Evolutionary conservation across 495 filamentous ascomycete genomes (phyloP), one percentile per base, ranked within the genome.

Genomic region (Aspergillus nanangensis): DNA sequence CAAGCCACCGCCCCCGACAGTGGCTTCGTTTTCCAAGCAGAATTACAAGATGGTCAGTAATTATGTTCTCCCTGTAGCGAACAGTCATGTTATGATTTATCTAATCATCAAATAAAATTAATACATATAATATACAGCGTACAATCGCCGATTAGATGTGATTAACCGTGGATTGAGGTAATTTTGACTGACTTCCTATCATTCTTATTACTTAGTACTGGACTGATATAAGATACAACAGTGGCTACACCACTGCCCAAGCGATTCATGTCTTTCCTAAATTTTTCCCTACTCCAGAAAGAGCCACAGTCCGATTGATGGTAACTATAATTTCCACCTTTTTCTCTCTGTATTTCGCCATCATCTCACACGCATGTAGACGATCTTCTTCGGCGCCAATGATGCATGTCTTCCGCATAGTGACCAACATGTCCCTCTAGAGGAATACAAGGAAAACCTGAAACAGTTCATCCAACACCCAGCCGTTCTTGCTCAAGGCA

Each of bases 311-410:
- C 57, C 72, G 74, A 15, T 74, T 88, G 41, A 71, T 95, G 69
- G 88, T 93, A 71, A 45, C 67, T 11, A 29, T 60, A 17, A 21
- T 22, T 15, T 20, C 14, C 22, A 13, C 8, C 9, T 17, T 10
- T 5, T 9, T 1, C 1, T 9, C 15, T 10, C 17, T 5, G 15
- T 11, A 1, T 18, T 19, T 9, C 36, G 13, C 15, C 19, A 11
- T 15, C 7, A 52, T n/a, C 24, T 56, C 38, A 51, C 47, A 45
- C 11, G 5, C 43, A 21, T 11, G 20, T 42, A 92, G 87, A 74
- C 83, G 18, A 69, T 96, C 50, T 89, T 93, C 55, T 81, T 95
- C 47, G 90, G 90, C 14, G 87, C 90, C 55, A 96, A 96, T 58
- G 90, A 96, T 61, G 83, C 90, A 5, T 76, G 74, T 44, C 54